Evolutionary conservation across 495 filamentous ascomycete genomes (phyloP).

Genomic region (Monascus purpureus): DNA sequence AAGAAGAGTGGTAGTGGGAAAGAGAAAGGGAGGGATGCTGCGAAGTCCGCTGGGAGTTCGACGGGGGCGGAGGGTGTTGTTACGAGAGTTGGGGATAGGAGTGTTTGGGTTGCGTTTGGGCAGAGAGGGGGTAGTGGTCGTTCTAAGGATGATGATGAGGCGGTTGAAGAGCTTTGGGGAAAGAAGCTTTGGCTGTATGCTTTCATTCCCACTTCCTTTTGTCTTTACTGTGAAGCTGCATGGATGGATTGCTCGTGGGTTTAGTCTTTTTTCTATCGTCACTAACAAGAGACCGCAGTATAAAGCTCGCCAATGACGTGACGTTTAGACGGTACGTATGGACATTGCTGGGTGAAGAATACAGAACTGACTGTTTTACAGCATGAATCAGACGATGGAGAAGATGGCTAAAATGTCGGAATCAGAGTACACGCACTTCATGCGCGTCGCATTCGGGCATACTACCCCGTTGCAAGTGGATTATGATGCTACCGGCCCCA

Average conservation of each 20-base stretch:
- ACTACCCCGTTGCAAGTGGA: constrained; percentile 22
- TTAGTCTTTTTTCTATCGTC: constrained; percentile 33
- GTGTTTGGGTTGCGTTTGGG: constrained; percentile 55
- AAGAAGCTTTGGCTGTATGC: constrained; percentile 51
- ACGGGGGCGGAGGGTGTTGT: constrained; percentile 74
- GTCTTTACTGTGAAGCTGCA: constrained; percentile 1
- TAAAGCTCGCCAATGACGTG: constrained; percentile 93
- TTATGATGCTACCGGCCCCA: constrained; percentile 41
- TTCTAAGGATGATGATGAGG: constrained; percentile 40
- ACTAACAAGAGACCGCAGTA: constrained; percentile 20
- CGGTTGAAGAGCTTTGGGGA: constrained; percentile 42
- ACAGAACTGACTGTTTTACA: constrained; percentile 12
- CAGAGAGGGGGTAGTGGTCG: constrained; percentile 34
- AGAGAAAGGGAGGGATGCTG: constrained; percentile 28
- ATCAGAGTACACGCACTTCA: constrained; percentile 55
- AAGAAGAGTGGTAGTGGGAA: constrained; percentile 59
- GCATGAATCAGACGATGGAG: constrained; percentile 85
- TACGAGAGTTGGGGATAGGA: constrained; percentile 44
- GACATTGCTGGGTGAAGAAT: not conserved
- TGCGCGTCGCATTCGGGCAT: constrained; percentile 70
- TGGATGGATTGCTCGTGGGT: constrained; percentile 2
- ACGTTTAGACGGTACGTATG: constrained; percentile 59
- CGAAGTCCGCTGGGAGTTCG: constrained; percentile 7
- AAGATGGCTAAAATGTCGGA: constrained; percentile 59
- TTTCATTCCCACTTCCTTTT: not conserved